Evolutionary conservation across 345 rosid species (phyloP).

Genomic region (Citrus maxima): DNA sequence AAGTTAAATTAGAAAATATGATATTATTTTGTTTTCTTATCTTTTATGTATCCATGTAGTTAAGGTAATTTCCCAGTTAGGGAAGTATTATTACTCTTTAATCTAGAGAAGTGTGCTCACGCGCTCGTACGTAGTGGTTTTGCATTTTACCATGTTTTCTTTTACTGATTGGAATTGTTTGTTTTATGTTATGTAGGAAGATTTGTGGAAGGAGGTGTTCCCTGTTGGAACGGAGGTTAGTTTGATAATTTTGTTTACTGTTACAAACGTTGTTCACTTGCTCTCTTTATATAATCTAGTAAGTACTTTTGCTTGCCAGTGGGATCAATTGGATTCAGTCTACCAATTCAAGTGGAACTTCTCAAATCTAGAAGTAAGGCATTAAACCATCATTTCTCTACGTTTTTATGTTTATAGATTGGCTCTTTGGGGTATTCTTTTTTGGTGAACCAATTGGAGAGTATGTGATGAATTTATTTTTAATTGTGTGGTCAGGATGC

Average conservation of each 20-base stretch:
- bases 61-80: background rate
- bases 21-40: background rate
- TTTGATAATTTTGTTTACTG: background rate
- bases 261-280: background rate
- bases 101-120: background rate
- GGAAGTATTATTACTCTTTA: background rate
- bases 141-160: background rate
- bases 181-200: constrained; percentile 56
- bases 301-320: constrained; percentile 43
- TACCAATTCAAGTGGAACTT: constrained; percentile 81
- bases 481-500: constrained; percentile 55
- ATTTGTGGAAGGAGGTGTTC: constrained; percentile 75
- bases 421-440: background rate
- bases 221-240: constrained; percentile 97
- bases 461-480: constrained; percentile 6
- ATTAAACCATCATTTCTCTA: background rate
- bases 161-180: constrained; percentile 8
- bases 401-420: constrained; percentile 1
- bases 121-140: background rate
- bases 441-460: background rate
- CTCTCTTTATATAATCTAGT: background rate
- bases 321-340: constrained; percentile 82
- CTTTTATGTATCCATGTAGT: background rate
- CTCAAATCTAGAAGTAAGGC: constrained; percentile 84
- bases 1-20: background rate